Conservation (phyloP, 75 land plant species). For the Isoetes taiwanensis region DNA sequence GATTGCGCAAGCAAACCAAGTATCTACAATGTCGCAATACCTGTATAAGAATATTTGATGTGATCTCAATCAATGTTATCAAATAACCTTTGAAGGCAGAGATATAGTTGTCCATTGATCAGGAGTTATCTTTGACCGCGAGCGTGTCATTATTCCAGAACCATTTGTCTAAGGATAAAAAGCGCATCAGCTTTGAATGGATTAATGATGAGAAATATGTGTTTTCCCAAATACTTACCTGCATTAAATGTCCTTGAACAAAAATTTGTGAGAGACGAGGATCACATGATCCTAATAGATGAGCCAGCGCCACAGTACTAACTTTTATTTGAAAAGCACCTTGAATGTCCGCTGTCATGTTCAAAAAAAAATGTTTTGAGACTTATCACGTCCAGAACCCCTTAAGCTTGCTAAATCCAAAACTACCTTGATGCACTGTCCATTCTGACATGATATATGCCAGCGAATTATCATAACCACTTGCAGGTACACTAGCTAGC, state of each 20-base stretch:
- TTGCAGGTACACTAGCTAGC: slow-evolving; percentile 41
- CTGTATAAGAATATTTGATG: neutral
- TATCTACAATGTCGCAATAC: slow-evolving; percentile 31
- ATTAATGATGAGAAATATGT: neutral
- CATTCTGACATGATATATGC: slow-evolving; percentile 87
- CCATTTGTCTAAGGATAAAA: slow-evolving; percentile 27
- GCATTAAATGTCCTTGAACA: slow-evolving; percentile 73
- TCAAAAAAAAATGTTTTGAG: neutral
- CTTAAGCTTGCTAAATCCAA: neutral
- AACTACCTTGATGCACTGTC: slow-evolving; percentile 71
- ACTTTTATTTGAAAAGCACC: slow-evolving; percentile 94
- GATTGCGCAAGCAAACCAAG: slow-evolving; percentile 53
- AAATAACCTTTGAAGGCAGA: slow-evolving; percentile 58
- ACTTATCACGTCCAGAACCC: neutral
- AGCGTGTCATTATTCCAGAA: slow-evolving; percentile 81
- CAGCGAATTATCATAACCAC: slow-evolving; percentile 56
- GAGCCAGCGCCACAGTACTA: slow-evolving; percentile 80
- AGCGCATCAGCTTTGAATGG: slow-evolving; percentile 4
- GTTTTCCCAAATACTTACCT: slow-evolving; percentile 26
- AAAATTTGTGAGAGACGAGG: slow-evolving; percentile 45
- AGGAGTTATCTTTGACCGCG: slow-evolving; percentile 69
- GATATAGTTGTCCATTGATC: slow-evolving; percentile 68
- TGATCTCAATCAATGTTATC: neutral
- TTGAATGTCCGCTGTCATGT: slow-evolving; percentile 65
- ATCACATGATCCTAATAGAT: slow-evolving; percentile 57